phyloP scores from a whole-genome alignment of 148 eudicot genomes.

The Nyssa sinensis region DNA sequence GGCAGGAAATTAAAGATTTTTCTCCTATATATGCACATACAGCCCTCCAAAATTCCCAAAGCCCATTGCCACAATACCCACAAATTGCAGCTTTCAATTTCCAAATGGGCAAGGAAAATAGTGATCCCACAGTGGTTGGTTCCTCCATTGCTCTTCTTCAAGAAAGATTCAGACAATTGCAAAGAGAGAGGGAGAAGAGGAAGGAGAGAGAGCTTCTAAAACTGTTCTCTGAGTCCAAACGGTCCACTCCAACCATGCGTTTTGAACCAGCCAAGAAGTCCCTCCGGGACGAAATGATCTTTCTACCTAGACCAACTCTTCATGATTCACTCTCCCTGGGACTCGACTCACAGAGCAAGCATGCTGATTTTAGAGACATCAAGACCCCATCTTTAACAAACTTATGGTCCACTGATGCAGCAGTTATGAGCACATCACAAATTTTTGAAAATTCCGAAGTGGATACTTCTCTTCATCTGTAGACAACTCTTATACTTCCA shows the following conservation, averaged over 20 bases:
- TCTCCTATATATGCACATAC: not conserved
- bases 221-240: constrained; percentile 11
- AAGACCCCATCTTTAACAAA: not conserved
- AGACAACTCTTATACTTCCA: not conserved
- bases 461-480: constrained; percentile 26
- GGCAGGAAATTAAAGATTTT: not conserved
- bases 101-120: constrained; percentile 8
- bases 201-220: constrained; percentile 18
- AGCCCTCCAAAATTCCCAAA: not conserved
- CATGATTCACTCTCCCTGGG: constrained; percentile 14
- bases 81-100: not conserved
- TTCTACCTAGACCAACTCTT: not conserved
- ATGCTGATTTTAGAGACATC: not conserved
- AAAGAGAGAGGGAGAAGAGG: constrained; percentile 18
- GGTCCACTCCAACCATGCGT: not conserved
- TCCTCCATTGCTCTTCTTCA: constrained; percentile 29
- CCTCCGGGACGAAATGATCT: not conserved
- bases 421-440: not conserved
- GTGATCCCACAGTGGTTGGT: constrained; percentile 4
- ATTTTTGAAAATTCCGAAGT: constrained; percentile 11
- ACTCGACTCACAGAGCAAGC: constrained; percentile 8
- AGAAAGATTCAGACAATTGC: constrained; percentile 23
- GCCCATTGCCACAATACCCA: not conserved
- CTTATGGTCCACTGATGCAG: not conserved
- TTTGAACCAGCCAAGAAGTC: not conserved